These are phyloP conservation scores for Phanerochaete carnosa DNA, from an alignment of 768 basidiomycete species.

Conservation along the genomic window DNA sequence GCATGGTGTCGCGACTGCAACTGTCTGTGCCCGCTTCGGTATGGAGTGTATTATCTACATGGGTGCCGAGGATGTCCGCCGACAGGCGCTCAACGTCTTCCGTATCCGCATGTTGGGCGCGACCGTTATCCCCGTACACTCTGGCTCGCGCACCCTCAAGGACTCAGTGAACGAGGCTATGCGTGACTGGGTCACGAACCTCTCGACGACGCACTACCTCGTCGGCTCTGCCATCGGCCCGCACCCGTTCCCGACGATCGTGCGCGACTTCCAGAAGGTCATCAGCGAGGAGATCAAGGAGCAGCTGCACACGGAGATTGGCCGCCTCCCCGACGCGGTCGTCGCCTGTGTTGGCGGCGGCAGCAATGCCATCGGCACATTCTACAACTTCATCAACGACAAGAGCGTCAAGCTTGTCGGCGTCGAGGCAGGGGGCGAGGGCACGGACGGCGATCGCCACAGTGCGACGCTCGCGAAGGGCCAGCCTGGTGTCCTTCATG, in stretches of 20 bases:
- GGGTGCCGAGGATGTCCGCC: conserved; percentile 95
- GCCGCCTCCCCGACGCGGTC: conserved; percentile 90
- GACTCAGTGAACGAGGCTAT: conserved; percentile 98
- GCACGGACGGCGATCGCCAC: conserved; percentile 79
- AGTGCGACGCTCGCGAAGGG: conserved; percentile 93
- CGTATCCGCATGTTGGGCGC: conserved; percentile 96
- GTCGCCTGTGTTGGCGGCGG: conserved; percentile 98
- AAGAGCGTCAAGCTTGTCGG: conserved; percentile 83
- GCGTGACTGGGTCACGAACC: conserved; percentile 98
- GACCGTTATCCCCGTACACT: conserved; percentile 89
- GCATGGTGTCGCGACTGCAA: conserved; percentile 98
- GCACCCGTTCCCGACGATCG: conserved; percentile 98
- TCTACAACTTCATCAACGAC: conserved; percentile 94
- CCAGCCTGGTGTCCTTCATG: conserved; percentile 91
- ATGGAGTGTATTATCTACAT: conserved; percentile 96
- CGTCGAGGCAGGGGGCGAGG: conserved; percentile 98
- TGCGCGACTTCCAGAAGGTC: conserved; percentile 95
- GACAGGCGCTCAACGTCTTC: conserved; percentile 97
- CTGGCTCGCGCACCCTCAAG: conserved; percentile 93
- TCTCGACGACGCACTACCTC: conserved; percentile 91
- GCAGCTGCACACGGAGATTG: conserved; percentile 67
- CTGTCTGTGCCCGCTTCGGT: conserved; percentile 95
- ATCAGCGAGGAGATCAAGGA: conserved; percentile 94
- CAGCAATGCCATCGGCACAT: conserved; percentile 95
- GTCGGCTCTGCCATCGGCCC: conserved; percentile 98